Conservation (phyloP, 345 rosid genomes). For the Corchorus olitorius region DNA sequence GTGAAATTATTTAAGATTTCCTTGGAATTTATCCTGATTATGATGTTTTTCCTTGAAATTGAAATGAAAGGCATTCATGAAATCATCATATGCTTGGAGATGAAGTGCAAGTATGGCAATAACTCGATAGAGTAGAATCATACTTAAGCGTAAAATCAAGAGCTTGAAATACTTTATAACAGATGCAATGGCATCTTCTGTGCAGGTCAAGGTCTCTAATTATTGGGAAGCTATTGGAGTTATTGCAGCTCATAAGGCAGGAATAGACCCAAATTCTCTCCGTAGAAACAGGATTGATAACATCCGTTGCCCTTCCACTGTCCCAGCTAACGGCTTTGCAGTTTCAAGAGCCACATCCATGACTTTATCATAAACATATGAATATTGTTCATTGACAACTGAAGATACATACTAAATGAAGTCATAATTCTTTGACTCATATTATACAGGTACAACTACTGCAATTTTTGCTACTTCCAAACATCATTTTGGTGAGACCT, state of each 20-base stretch:
- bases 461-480: neutral
- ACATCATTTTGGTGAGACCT: neutral
- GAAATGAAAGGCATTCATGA: neutral
- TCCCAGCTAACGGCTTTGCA: slow-evolving; percentile 33
- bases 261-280: slow-evolving; percentile 54
- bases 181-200: slow-evolving; percentile 7
- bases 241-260: slow-evolving; percentile 65
- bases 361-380: slow-evolving; percentile 9
- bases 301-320: slow-evolving; percentile 25
- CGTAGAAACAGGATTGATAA: slow-evolving; percentile 44
- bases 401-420: neutral
- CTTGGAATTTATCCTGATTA: neutral
- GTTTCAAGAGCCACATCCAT: slow-evolving; percentile 32
- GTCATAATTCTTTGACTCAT: neutral
- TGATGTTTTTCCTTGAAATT: neutral
- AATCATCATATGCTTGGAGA: neutral
- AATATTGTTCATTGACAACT: neutral
- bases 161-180: neutral
- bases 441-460: neutral
- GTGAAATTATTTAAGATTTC: neutral
- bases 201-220: slow-evolving; percentile 62
- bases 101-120: neutral
- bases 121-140: neutral
- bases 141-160: too few relatives aligned
- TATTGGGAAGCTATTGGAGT: slow-evolving; percentile 79